Conservation (phyloP, 2,329 filamentous ascomycete species). For the Raffaelea arxii region DNA sequence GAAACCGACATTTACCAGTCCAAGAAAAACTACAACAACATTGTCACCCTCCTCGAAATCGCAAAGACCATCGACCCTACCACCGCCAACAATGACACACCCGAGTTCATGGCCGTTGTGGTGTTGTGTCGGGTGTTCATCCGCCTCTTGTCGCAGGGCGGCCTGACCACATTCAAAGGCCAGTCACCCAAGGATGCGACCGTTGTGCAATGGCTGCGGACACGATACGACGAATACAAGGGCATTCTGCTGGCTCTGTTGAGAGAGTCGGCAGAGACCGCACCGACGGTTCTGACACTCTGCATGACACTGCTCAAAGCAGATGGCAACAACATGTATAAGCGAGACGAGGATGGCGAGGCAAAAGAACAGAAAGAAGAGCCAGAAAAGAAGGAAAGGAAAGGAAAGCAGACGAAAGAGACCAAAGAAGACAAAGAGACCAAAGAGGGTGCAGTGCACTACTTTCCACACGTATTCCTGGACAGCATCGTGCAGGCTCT, state of each 20-base stretch:
- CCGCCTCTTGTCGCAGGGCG: constrained; percentile 65
- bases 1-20: constrained; percentile 79
- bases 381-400: not conserved
- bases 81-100: not conserved
- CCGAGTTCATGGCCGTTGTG: constrained; percentile 60
- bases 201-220: constrained; percentile 70
- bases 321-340: constrained; percentile 54
- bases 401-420: not conserved
- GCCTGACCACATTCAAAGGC: constrained; percentile 54
- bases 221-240: constrained; percentile 63
- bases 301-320: constrained; percentile 79
- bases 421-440: no score
- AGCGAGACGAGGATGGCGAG: constrained; percentile 14
- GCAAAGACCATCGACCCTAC: constrained; percentile 26
- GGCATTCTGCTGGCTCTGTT: constrained; percentile 52
- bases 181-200: constrained; percentile 64
- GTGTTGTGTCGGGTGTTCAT: constrained; percentile 82
- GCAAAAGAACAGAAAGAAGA: not conserved
- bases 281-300: constrained; percentile 64
- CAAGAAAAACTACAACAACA: constrained; percentile 86
- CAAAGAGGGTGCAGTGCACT: constrained; percentile 27
- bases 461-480: constrained; percentile 61
- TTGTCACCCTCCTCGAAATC: constrained; percentile 59
- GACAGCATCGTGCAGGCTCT: constrained; percentile 49
- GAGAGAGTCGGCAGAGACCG: constrained; percentile 47